phyloP scores from a whole-genome alignment of 805 yeast species.

The Isabelozyma rhagii region DNA sequence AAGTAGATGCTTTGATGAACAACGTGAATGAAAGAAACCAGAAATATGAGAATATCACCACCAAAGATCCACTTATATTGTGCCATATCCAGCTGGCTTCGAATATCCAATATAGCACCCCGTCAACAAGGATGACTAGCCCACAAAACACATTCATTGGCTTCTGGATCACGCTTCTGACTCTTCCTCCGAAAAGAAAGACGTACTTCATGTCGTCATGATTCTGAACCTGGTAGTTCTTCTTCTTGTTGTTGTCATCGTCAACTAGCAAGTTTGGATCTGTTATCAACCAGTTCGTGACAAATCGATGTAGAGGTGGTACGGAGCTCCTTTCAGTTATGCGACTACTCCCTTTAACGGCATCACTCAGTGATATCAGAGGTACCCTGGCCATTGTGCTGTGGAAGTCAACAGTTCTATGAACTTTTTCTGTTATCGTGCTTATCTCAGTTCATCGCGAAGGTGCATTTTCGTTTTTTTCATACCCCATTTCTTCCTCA shows the following conservation, averaged over 20 bases:
- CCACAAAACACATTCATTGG: slow-evolving; percentile 41
- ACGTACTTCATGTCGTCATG: slow-evolving; percentile 33
- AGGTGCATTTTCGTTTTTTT: not conserved
- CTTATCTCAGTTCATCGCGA: not conserved
- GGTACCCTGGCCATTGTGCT: not conserved
- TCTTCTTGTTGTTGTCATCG: slow-evolving; percentile 5
- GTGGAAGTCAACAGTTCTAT: no score
- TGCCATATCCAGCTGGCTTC: slow-evolving; percentile 56
- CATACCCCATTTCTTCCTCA: not conserved
- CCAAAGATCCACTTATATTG: slow-evolving; percentile 51
- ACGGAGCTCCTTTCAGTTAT: not conserved
- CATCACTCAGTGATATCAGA: not conserved
- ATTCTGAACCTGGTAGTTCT: slow-evolving; percentile 44
- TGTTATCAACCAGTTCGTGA: slow-evolving; percentile 26
- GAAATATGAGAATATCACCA: slow-evolving; percentile 54
- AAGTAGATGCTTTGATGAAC: slow-evolving; percentile 51
- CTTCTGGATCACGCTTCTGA: slow-evolving; percentile 40
- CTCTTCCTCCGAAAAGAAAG: slow-evolving; percentile 65
- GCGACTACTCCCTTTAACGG: not conserved
- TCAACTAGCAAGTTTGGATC: slow-evolving; percentile 12
- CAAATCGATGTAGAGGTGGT: slow-evolving; percentile 9
- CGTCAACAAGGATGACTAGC: slow-evolving; percentile 37
- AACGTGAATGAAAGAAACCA: slow-evolving; percentile 51
- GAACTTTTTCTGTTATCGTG: not conserved
- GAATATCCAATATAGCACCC: slow-evolving; percentile 49